Percentiles rank a stretch among this genome's conserved stretches.
These are phyloP conservation scores for Epichloe coenophiala DNA, from an alignment of 2,329 filamentous ascomycete genomes.

Conservation along the genomic window DNA sequence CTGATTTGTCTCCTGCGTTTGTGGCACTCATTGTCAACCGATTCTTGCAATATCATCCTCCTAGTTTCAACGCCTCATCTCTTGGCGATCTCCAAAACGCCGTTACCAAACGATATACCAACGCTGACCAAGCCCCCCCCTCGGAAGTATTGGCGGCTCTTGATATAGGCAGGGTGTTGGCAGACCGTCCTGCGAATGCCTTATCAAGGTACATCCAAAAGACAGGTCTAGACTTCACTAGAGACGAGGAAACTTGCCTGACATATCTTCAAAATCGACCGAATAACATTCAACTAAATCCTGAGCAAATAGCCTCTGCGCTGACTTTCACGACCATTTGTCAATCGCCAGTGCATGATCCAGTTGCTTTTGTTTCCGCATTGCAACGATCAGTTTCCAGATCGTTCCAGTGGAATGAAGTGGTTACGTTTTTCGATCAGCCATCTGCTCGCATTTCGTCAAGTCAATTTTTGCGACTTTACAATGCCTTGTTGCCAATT, in stretches of 20 bases:
- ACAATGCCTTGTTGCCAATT: slow-evolving; percentile 62
- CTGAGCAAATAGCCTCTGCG: slow-evolving; percentile 71
- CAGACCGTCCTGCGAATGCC: slow-evolving; percentile 40
- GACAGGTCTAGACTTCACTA: slow-evolving; percentile 61
- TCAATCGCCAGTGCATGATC: slow-evolving; percentile 38
- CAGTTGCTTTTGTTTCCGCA: slow-evolving; percentile 45
- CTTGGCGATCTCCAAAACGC: slow-evolving; percentile 57
- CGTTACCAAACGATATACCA: slow-evolving; percentile 54
- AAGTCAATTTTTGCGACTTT: slow-evolving; percentile 68
- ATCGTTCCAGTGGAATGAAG: slow-evolving; percentile 55
- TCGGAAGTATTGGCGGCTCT: slow-evolving; percentile 57
- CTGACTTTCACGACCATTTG: slow-evolving; percentile 54
- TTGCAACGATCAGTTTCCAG: slow-evolving; percentile 47
- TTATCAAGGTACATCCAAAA: slow-evolving; percentile 58
- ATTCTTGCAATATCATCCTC: slow-evolving; percentile 74
- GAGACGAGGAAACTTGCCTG: slow-evolving; percentile 55
- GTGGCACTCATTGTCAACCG: slow-evolving; percentile 73
- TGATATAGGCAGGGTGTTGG: slow-evolving; percentile 53
- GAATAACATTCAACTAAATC: slow-evolving; percentile 49
- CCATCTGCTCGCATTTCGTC: slow-evolving; percentile 62
- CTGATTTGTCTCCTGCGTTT: slow-evolving; percentile 54
- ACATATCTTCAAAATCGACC: slow-evolving; percentile 39
- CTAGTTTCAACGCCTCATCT: slow-evolving; percentile 66
- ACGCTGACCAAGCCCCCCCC: slow-evolving; percentile 52
- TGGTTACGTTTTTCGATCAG: slow-evolving; percentile 71